Percentiles rank a stretch among this genome's conserved stretches.
Conservation (phyloP, 768 basidiomycete species). For the Boletus vinaceobasis region DNA sequence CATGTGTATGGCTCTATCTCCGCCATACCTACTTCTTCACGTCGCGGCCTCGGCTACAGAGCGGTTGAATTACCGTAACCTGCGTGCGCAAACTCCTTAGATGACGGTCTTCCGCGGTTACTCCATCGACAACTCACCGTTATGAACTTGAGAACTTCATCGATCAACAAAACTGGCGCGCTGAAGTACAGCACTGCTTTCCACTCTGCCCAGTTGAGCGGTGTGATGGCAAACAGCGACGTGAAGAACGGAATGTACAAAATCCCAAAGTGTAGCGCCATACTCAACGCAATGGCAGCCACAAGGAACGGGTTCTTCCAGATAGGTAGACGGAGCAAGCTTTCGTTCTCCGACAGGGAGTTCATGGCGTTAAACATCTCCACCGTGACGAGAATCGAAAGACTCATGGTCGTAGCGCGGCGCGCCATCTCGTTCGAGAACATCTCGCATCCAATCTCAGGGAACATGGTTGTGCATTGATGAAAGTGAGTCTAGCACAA, state of each 20-base stretch:
- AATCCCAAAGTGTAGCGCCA: constrained; percentile 91
- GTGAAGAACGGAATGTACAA: constrained; percentile 97
- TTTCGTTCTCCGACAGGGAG: constrained; percentile 96
- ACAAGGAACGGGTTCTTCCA: constrained; percentile 97
- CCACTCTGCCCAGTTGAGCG: constrained; percentile 95
- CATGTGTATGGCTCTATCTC: neutral
- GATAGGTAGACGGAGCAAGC: constrained; percentile 78
- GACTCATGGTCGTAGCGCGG: constrained; percentile 90
- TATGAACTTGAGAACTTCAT: constrained; percentile 85
- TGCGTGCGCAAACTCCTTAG: constrained; percentile 21
- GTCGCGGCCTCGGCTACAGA: constrained; percentile 38
- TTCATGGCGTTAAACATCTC: constrained; percentile 99
- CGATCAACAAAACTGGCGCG: constrained; percentile 83
- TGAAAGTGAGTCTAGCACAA: constrained; percentile 86
- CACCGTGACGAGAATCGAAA: constrained; percentile 93
- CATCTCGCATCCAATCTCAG: constrained; percentile 93
- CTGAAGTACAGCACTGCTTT: constrained; percentile 86
- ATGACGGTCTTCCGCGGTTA: neutral
- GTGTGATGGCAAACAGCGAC: constrained; percentile 84
- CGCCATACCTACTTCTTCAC: neutral
- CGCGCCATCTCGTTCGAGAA: constrained; percentile 86
- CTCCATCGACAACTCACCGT: constrained; percentile 46
- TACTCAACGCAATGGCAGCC: constrained; percentile 83
- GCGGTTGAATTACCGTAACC: constrained; percentile 58
- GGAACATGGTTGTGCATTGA: constrained; percentile 77